A percentile compares a stretch with the other conserved stretches of the same genome.
Conservation (phyloP, 306 rosid genomes). For the Rosa chinensis region DNA sequence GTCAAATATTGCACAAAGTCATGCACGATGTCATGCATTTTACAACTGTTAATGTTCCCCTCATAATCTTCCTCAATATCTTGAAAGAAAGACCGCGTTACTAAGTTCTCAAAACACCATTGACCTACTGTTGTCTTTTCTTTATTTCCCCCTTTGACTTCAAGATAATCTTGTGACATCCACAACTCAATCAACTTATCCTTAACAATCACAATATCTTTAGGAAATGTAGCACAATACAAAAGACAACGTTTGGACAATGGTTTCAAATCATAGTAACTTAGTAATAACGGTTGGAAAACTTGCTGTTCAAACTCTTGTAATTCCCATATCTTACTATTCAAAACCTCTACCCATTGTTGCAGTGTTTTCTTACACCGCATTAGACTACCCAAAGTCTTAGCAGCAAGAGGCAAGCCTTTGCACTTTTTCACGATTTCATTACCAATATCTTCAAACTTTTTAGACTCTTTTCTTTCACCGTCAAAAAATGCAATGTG, state of each 20-base stretch:
- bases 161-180: background rate
- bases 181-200: background rate
- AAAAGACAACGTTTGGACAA: background rate
- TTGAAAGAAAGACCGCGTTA: background rate
- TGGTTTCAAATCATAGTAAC: background rate
- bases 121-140: background rate
- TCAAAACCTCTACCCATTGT: conserved; percentile 1
- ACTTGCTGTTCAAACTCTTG: background rate
- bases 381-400: conserved; percentile 14
- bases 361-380: background rate
- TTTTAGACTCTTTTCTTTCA: background rate
- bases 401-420: background rate
- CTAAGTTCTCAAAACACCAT: background rate
- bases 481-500: background rate
- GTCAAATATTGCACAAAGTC: background rate
- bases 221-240: background rate
- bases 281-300: background rate
- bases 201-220: background rate
- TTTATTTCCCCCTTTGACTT: background rate
- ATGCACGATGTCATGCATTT: background rate
- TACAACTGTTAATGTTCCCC: background rate
- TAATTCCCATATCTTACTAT: background rate
- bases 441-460: conserved; percentile 2
- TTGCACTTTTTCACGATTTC: conserved; percentile 1
- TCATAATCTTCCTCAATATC: fast-evolving